Evolutionary conservation across 768 basidiomycete species (phyloP).

Genomic region (Phaeotremella fagi): DNA sequence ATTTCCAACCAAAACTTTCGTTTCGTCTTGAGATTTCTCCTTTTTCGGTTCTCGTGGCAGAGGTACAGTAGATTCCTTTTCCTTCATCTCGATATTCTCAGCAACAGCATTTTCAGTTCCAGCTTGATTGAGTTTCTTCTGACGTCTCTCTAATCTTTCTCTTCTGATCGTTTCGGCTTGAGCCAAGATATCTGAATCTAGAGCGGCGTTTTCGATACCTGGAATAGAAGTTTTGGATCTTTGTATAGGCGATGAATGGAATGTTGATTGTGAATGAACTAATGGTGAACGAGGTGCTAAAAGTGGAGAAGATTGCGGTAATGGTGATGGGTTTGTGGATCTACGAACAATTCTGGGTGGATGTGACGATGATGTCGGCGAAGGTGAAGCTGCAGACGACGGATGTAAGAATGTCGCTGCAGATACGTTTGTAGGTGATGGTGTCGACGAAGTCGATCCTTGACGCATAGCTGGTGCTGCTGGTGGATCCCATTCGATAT

Average conservation of each 20-base stretch:
- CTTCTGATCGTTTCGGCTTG: conserved; percentile 81
- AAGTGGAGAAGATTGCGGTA: conserved; percentile 1
- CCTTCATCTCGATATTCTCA: neutral
- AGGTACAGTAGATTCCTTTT: neutral
- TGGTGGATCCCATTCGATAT: neutral
- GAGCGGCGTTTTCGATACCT: conserved; percentile 38
- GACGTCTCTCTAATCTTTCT: conserved; percentile 69
- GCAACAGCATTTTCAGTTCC: neutral
- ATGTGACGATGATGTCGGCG: neutral
- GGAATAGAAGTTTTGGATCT: conserved; percentile 32
- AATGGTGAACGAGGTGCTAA: conserved; percentile 26
- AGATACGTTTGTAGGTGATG: neutral
- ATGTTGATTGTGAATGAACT: conserved; percentile 34
- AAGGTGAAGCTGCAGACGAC: neutral
- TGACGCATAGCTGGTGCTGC: neutral
- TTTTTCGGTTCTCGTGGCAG: neutral
- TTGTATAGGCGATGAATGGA: conserved; percentile 7
- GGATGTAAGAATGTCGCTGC: neutral
- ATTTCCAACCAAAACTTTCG: conserved; percentile 77
- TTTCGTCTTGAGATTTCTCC: conserved; percentile 49
- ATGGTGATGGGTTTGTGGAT: conserved; percentile 27
- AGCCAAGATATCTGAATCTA: conserved; percentile 76
- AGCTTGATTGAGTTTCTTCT: conserved; percentile 40
- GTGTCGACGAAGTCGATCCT: neutral
- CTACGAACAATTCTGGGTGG: conserved; percentile 17